Percentiles rank a stretch among this genome's conserved stretches.
phyloP scores from a whole-genome alignment of 2,329 filamentous ascomycete genomes.

The Cadophora sp. region DNA sequence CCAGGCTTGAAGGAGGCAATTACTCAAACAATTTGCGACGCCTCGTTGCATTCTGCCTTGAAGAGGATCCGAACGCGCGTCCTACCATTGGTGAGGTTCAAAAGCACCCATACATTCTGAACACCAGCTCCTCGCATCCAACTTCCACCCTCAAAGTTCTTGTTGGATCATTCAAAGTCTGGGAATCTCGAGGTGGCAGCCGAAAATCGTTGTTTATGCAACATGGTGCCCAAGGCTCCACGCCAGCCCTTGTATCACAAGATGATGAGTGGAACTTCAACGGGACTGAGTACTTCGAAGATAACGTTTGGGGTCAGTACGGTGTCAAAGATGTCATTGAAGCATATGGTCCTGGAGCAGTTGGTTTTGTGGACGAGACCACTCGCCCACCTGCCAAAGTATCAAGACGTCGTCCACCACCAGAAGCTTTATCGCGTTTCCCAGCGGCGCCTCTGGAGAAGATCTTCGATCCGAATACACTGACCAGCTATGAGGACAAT shows the following conservation, averaged over 20 bases:
- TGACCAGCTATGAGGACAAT: slow-evolving; percentile 69
- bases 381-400: slow-evolving; percentile 56
- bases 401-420: slow-evolving; percentile 59
- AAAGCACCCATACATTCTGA: slow-evolving; percentile 71
- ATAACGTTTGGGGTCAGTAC: slow-evolving; percentile 57
- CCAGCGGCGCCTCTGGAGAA: slow-evolving; percentile 65
- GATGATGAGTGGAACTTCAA: slow-evolving; percentile 73
- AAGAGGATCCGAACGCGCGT: slow-evolving; percentile 70
- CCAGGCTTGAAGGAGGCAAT: slow-evolving; percentile 72
- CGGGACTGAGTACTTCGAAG: slow-evolving; percentile 69
- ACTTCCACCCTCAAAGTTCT: slow-evolving; percentile 68
- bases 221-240: slow-evolving; percentile 59
- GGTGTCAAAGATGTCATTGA: slow-evolving; percentile 66
- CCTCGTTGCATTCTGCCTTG: slow-evolving; percentile 76
- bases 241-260: slow-evolving; percentile 51
- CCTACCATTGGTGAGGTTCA: slow-evolving; percentile 75
- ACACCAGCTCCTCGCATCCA: slow-evolving; percentile 68
- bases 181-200: slow-evolving; percentile 77
- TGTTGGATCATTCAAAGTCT: slow-evolving; percentile 75
- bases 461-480: slow-evolving; percentile 70
- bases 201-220: slow-evolving; percentile 68
- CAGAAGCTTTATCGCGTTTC: slow-evolving; percentile 62
- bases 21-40: slow-evolving; percentile 74
- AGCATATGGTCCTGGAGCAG: slow-evolving; percentile 62
- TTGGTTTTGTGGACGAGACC: slow-evolving; percentile 58